A percentile compares a stretch with the other conserved stretches of the same genome.
These are phyloP conservation scores for Codiaeum variegatum DNA, from an alignment of 441 rosid genomes.

Conservation along the genomic window DNA sequence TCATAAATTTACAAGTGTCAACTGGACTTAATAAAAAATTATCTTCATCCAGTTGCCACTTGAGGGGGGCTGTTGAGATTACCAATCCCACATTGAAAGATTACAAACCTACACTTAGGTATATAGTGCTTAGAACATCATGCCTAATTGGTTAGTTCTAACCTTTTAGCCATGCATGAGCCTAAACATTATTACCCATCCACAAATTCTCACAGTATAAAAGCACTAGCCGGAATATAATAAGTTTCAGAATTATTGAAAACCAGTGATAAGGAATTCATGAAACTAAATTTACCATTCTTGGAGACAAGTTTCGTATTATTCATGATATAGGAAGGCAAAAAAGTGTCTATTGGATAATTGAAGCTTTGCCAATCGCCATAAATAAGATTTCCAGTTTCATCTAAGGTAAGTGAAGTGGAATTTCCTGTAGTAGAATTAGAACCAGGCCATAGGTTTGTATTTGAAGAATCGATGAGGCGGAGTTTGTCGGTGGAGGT, in stretches of 20 bases:
- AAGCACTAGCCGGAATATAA: slow-evolving; percentile 18
- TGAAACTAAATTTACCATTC: slow-evolving; percentile 39
- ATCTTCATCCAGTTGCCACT: too few species aligned
- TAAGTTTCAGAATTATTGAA: slow-evolving; percentile 27
- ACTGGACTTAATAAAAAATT: too few species aligned
- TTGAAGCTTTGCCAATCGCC: slow-evolving; percentile 44
- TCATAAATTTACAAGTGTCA: too few species aligned
- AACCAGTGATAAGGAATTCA: slow-evolving; percentile 16
- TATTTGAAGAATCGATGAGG: slow-evolving; percentile 26
- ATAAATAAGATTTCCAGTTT: slow-evolving; percentile 41
- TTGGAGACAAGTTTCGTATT: slow-evolving; percentile 24
- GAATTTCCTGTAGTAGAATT: slow-evolving; percentile 7
- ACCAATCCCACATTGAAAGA: too few species aligned
- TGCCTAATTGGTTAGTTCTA: too few species aligned
- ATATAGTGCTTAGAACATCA: too few species aligned
- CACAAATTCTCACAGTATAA: too few species aligned
- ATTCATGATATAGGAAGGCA: slow-evolving; percentile 38
- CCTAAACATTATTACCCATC: too few species aligned
- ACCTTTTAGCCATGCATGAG: too few species aligned
- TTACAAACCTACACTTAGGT: too few species aligned
- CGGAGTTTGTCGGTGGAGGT: slow-evolving; percentile 30
- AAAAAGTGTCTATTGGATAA: slow-evolving; percentile 42
- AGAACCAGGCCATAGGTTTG: slow-evolving; percentile 32
- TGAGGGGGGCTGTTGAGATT: too few species aligned
- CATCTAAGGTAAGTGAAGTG: slow-evolving; percentile 24